These are phyloP conservation scores for Musa balbisiana DNA, from an alignment of 202 grass and related monocot species.

Conservation along the genomic window DNA sequence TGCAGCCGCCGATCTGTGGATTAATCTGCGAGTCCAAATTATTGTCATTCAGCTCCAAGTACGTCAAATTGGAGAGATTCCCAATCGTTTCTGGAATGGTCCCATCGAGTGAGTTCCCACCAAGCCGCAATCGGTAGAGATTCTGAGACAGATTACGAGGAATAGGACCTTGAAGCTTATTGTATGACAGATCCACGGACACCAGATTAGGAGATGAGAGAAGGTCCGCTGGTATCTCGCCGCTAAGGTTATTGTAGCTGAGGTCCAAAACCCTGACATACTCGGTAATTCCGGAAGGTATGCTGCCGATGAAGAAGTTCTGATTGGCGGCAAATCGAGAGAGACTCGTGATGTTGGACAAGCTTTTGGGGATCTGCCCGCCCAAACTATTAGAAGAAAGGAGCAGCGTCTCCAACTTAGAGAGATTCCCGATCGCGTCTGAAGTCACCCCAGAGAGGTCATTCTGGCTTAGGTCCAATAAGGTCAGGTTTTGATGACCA, in stretches of 20 bases:
- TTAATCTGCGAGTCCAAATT: constrained; percentile 29
- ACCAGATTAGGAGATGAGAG: constrained; percentile 8
- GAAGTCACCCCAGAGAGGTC: constrained; percentile 11
- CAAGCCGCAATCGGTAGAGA: constrained; percentile 45
- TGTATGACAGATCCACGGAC: constrained; percentile 41
- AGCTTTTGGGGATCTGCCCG: constrained; percentile 13
- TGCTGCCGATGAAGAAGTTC: constrained; percentile 26
- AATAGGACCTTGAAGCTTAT: constrained; percentile 31
- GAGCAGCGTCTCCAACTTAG: constrained; percentile 41
- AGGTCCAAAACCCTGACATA: constrained; percentile 54
- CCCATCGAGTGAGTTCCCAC: constrained; percentile 33
- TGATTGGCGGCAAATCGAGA: constrained; percentile 52
- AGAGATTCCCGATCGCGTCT: constrained; percentile 12
- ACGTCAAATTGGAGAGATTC: constrained; percentile 1
- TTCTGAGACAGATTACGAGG: constrained; percentile 6
- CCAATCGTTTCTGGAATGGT: constrained; percentile 33
- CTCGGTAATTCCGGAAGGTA: constrained; percentile 25
- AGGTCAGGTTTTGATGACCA: constrained; percentile 15
- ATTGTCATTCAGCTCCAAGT: constrained; percentile 62
- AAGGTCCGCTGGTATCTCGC: constrained; percentile 33
- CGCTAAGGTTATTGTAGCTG: constrained; percentile 46
- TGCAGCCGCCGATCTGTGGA: constrained; percentile 27
- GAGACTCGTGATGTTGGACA: constrained; percentile 18
- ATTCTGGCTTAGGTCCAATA: constrained; percentile 66
- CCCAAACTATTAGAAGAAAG: constrained; percentile 34